Conservation (phyloP, 257 asterid genomes). For the Anisodus acutangulus region DNA sequence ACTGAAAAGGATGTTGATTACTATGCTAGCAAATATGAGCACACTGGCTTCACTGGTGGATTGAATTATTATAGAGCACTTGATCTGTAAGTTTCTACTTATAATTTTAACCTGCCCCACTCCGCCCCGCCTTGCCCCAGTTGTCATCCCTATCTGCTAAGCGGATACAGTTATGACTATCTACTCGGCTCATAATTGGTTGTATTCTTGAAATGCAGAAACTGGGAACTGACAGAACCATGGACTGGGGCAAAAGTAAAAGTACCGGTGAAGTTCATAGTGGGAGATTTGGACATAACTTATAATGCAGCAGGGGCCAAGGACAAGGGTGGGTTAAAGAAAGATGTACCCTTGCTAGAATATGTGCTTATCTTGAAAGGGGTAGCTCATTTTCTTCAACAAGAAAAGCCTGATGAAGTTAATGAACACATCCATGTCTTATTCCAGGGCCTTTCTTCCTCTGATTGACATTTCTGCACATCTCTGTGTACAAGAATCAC, state of each 20-base stretch:
- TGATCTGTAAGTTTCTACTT: slow-evolving; percentile 44
- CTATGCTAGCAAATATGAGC: slow-evolving; percentile 52
- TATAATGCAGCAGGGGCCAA: slow-evolving; percentile 27
- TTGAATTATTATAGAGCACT: slow-evolving; percentile 75
- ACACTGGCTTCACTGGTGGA: slow-evolving; percentile 80
- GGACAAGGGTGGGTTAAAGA: slow-evolving; percentile 35
- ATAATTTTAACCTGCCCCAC: no score
- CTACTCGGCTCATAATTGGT: background rate
- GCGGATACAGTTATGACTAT: background rate
- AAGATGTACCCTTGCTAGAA: slow-evolving; percentile 35
- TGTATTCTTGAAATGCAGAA: slow-evolving; percentile 30
- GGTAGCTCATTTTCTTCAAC: slow-evolving; percentile 35
- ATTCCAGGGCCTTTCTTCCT: slow-evolving; percentile 12
- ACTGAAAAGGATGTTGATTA: slow-evolving; percentile 69
- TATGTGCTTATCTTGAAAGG: slow-evolving; percentile 33
- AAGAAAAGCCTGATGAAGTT: slow-evolving; percentile 32
- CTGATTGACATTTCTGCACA: slow-evolving; percentile 21
- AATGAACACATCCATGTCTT: slow-evolving; percentile 32
- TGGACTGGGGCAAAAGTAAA: slow-evolving; percentile 38
- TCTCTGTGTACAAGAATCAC: background rate
- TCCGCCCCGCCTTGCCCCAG: no score
- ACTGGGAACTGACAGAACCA: slow-evolving; percentile 38
- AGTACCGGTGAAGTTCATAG: slow-evolving; percentile 37
- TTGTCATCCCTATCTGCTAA: no score
- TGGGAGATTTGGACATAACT: slow-evolving; percentile 37